Evolutionary conservation across 257 asterid genomes (phyloP).

Genomic region (Verbascum thapsus): DNA sequence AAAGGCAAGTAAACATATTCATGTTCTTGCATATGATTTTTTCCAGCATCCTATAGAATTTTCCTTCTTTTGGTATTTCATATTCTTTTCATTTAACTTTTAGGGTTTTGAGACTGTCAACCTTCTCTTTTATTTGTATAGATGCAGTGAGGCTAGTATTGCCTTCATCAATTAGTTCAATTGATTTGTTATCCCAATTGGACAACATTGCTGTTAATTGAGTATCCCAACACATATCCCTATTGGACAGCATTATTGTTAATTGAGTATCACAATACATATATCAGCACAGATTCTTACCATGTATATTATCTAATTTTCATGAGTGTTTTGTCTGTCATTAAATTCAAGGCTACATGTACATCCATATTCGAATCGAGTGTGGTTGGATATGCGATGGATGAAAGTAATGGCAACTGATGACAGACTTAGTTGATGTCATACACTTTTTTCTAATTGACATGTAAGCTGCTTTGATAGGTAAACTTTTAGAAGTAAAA

Average conservation of each 20-base stretch:
- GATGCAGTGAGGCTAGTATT: too few relatives aligned
- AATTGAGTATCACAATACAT: conserved; percentile 4
- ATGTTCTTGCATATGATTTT: conserved; percentile 17
- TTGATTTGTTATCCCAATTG: conserved; percentile 3
- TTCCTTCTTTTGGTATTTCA: conserved; percentile 11
- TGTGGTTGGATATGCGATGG: conserved; percentile 19
- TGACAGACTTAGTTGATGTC: conserved; percentile 10
- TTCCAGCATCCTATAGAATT: conserved; percentile 25
- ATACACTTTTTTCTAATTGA: conserved; percentile 9
- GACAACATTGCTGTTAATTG: too few relatives aligned
- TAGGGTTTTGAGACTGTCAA: too few relatives aligned
- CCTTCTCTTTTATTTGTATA: too few relatives aligned
- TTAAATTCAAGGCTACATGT: conserved; percentile 18
- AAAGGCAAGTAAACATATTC: conserved; percentile 66
- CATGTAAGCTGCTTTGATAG: conserved; percentile 28
- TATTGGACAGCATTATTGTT: conserved; percentile 12
- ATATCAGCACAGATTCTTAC: conserved; percentile 10
- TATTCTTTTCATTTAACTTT: conserved; percentile 1
- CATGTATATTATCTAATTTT: background rate
- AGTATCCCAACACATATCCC: too few relatives aligned
- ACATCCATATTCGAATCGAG: conserved; percentile 10
- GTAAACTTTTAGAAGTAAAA: too few relatives aligned
- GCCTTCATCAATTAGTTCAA: conserved; percentile 19
- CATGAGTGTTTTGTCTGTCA: conserved; percentile 21
- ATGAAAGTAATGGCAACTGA: conserved; percentile 1